Evolutionary conservation across 176 grass and related monocot species (phyloP), one percentile per base, ranked within the genome.

Genomic region (Ensete glaucum): DNA sequence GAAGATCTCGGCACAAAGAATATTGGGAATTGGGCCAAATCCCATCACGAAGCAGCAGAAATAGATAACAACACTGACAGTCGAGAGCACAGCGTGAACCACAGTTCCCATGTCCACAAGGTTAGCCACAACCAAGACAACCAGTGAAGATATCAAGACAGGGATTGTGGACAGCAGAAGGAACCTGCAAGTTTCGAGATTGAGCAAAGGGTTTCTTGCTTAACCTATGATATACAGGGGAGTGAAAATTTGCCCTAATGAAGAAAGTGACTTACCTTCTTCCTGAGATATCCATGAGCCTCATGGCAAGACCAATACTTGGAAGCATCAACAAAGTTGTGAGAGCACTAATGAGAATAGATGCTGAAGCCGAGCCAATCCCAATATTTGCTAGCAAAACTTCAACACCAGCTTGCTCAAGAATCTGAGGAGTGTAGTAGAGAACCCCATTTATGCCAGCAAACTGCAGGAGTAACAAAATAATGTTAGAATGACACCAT

Each of bases 1-100:
- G 29, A 99, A 99, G 57, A 99, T 99, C 76, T 99, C 95, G 9
- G 95, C 88, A 25, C 95, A 99, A 1, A 99, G 91, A 62, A 99
- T 94, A 72, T 94, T 99, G 12, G 95, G 95, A 53, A 89, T 57
- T 25, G 95, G 95, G 12, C 95, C 95, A 16, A 99, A 91, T 22
- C 95, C 95, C 88, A 91, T 99, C 53, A 94, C 91, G 2, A 99
- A 99, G 84, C 88, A 92, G 84, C 90, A 99, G 86, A 94, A 99
- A 62, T 99, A 99, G 76, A 84, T 48, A 54, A 99, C 87, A 16
- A 99, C 88, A 10, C 90, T 87, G 52, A 74, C 50, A 0, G 95
- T 99, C 34, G 95, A 99, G 17, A 99, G 76, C 10, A 84, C 82
- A 0, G 95, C 95, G 77, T 99, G 95, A 22, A 84, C 72, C 64